phyloP scores from a whole-genome alignment of 2,329 filamentous ascomycete species.

The Cladophialophora yegresii region DNA sequence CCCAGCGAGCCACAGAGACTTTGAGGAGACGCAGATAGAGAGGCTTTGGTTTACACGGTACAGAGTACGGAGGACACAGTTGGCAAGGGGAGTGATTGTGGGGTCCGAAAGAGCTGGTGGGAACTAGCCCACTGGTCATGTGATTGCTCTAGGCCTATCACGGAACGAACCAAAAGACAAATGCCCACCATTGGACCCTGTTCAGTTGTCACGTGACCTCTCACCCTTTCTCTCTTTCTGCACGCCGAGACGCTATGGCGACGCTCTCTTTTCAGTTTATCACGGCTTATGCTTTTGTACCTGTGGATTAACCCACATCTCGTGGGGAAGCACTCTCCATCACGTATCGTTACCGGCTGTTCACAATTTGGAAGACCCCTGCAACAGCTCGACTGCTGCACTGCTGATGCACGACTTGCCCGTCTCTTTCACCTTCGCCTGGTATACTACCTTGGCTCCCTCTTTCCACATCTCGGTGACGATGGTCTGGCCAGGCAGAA shows the following conservation, averaged over 20 bases:
- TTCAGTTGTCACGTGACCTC: too few species aligned
- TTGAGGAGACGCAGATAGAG: background rate
- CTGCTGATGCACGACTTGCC: constrained; percentile 84
- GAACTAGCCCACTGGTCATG: background rate
- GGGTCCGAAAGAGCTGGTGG: background rate
- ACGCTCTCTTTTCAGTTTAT: too few species aligned
- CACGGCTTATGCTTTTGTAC: too few species aligned
- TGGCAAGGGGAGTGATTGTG: background rate
- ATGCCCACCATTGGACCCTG: too few species aligned
- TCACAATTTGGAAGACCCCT: constrained; percentile 1
- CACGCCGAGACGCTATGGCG: too few species aligned
- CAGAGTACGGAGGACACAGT: too few species aligned
- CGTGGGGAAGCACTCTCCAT: too few species aligned
- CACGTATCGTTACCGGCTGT: background rate
- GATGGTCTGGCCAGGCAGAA: constrained; percentile 73
- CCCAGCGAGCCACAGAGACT: background rate
- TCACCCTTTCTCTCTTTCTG: too few species aligned
- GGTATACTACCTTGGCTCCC: constrained; percentile 75
- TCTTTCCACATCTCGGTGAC: constrained; percentile 95
- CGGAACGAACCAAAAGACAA: background rate
- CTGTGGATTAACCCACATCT: too few species aligned
- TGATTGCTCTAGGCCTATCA: background rate
- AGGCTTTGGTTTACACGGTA: background rate
- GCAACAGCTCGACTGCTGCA: constrained; percentile 71
- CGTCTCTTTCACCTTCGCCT: constrained; percentile 87